Conservation (phyloP, 169 alveolate genomes). For the Eimeria nieschulzi region DNA sequence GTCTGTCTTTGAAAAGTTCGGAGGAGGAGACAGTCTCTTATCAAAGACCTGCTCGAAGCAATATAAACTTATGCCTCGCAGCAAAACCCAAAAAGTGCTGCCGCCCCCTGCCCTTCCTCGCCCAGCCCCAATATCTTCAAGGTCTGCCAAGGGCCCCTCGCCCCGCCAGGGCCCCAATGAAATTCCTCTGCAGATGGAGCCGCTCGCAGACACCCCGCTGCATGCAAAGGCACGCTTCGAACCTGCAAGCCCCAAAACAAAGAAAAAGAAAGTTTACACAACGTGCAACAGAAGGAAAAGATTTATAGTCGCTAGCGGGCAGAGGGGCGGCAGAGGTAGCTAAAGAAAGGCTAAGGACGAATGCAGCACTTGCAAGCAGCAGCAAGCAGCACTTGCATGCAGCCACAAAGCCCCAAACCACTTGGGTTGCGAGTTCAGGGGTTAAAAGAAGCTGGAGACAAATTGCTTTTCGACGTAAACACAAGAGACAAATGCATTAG, state of each 20-base stretch:
- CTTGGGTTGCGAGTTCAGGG: too few species aligned
- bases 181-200: neutral
- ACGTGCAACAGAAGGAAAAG: too few species aligned
- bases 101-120: neutral
- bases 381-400: too few species aligned
- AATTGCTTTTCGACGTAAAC: neutral
- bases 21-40: neutral
- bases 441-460: too few species aligned
- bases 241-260: neutral
- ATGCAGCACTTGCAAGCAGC: too few species aligned
- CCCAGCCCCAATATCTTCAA: neutral
- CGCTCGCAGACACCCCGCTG: neutral
- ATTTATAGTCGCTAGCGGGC: too few species aligned
- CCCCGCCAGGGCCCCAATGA: neutral
- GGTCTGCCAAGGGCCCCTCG: slow-evolving; percentile 8
- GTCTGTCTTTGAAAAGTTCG: neutral
- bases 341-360: too few species aligned
- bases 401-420: too few species aligned
- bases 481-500: too few species aligned
- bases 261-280: neutral
- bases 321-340: too few species aligned
- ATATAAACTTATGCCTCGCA: neutral
- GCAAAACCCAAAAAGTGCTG: neutral
- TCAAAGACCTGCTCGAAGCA: neutral
- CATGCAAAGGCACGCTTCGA: neutral